Evolutionary conservation across 2,329 filamentous ascomycete species (phyloP), one percentile per base, ranked within the genome.

Genomic region (Neospermospora avenae): DNA sequence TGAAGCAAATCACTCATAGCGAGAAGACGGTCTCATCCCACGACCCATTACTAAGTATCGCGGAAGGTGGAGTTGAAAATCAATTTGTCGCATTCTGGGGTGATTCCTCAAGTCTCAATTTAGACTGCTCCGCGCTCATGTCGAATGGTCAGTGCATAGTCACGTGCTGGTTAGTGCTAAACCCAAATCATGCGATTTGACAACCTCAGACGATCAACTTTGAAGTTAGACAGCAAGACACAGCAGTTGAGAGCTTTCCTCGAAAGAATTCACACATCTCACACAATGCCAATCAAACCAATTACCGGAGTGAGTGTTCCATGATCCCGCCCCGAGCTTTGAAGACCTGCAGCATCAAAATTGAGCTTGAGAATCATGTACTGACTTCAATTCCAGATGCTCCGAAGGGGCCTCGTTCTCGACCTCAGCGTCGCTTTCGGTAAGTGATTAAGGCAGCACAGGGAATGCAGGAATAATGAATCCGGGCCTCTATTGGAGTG

Each of bases 401-500:
- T 84, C 77, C 80, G 81, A 70, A 76, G 80, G 72, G 76, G 79
- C 72, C 74, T 84, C 66, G 81, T 84, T 70, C 78, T 84, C 72
- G 81, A 84, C 72, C 76, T 84, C 69, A 79, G 79, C 65, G 78
- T 83, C 71, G 80, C 80, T 63, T 75, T 81, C 70, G 81, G 81
- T 84, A 74, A 69, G 81, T 70, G 18, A 57, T 44, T 11, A 34
- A n/a, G n/a, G n/a, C 28, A n/a, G 3, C 28, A n/a, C 11, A 18
- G 24, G 3, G 25, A 42, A 18, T 34, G 24, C 18, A 41, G 2
- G 7, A 20, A 41, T 2, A 10, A 20, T 22, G 18, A 28, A 35
- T 22, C 18, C 18, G 20, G 48, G 10, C 31, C 59, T 35, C 42
- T 13, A 39, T 16, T 31, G 3, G 20, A 51, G 28, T 13, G 18